Base-by-base conservation (phyloP, 1,139 yeast genomes). In the Pichia sp. region DNA sequence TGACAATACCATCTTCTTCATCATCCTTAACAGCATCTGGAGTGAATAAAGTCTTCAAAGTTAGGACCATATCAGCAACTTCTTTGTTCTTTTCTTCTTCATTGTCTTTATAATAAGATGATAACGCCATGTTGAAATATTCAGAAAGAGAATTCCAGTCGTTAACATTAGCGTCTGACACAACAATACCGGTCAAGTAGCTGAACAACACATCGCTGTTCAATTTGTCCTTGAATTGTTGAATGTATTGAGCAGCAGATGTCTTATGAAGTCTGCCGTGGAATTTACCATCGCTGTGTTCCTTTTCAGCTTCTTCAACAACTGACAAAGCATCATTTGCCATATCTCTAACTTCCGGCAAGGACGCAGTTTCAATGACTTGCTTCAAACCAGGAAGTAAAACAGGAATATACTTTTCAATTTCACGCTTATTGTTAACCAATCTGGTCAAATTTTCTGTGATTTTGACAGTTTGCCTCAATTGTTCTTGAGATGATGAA, bases 401-500 rank as follows among this genome's bases (percentile, higher is more conserved):
- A 61, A 81, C 79, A 46, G 98, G 98, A 63, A 93, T 87, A 68
- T 82, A 93, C 47, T 83, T 78, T 70, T 89, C 95, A 67, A 93
- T 91, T 74, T 93, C 98, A 66, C 90, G 78, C 65, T 91, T 90
- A 76, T 92, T 90, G 74, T 92, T 95, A 49, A 93, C 98, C 71
- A 93, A 80, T 73, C 98, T 85, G 40, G 98, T 92, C 75, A 93
- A 79, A 75, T 93, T 93, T 74, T 93, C 99, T 52, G 95, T 88
- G 57, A 93, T 97, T 61, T 92, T 89, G 62, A 92, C 98, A 10
- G 98, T 89, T 74, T 91, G 97, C 75, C 99, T 87, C 64, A 93
- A 81, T 72, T 92, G 96, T 68, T 93, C 98, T 73, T 92, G 97
- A 16, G 97, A 85, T 5, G 96, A 86, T 1, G 96, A 87, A 16